A percentile compares a stretch with the other conserved stretches of the same genome.
phyloP scores from a whole-genome alignment of 257 asterid genomes.

The Solanum neorickii region DNA sequence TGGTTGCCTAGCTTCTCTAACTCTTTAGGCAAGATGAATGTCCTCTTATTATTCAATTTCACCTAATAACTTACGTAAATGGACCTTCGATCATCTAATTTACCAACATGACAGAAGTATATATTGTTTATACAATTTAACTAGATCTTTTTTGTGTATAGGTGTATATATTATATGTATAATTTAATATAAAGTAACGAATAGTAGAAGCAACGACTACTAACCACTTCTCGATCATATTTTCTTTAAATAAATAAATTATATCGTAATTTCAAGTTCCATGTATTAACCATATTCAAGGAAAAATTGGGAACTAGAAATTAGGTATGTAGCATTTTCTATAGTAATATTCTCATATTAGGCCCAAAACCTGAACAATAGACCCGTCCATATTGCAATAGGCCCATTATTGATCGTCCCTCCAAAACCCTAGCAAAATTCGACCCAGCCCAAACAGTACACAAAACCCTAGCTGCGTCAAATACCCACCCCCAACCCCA shows the following conservation, averaged over 20 bases:
- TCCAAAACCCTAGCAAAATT: neutral
- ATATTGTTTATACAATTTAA: no score
- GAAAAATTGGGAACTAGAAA: neutral
- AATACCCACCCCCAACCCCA: neutral
- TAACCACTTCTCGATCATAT: neutral
- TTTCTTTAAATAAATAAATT: no score
- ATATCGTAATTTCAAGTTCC: neutral
- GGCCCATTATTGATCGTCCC: neutral
- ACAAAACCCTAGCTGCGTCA: constrained; percentile 3
- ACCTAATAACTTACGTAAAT: neutral
- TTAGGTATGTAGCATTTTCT: no score
- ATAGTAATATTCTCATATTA: neutral
- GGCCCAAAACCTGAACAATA: neutral
- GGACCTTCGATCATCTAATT: neutral
- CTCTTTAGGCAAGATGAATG: neutral
- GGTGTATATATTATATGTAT: no score
- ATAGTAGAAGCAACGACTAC: no score
- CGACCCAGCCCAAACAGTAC: neutral
- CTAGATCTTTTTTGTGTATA: no score
- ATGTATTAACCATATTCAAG: neutral
- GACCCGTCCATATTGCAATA: neutral
- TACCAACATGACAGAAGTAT: neutral
- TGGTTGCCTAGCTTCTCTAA: neutral
- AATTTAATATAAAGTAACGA: no score
- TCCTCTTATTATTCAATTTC: neutral